Conservation (phyloP, 2,329 filamentous ascomycete species). For the Cercospora brassicicola region DNA sequence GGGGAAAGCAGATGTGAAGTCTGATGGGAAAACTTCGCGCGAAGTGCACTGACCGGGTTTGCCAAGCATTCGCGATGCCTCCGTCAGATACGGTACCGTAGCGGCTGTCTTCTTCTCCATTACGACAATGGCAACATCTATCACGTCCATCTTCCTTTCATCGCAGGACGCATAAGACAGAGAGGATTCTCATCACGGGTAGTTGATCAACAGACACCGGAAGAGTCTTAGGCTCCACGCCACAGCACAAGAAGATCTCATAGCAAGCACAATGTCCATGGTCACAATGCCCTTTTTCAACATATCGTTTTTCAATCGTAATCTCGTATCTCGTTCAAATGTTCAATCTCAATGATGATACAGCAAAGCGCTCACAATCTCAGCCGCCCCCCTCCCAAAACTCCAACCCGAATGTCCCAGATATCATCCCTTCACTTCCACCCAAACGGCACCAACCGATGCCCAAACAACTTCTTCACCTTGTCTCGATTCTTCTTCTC, state of each 20-base stretch:
- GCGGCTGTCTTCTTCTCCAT: background rate
- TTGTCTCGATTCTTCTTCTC: constrained; percentile 24
- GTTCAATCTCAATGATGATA: background rate
- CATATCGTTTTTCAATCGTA: background rate
- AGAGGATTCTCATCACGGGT: background rate
- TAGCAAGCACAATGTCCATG: background rate
- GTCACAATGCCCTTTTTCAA: background rate
- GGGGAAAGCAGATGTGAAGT: background rate
- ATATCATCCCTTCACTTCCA: background rate
- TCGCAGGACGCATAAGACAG: background rate
- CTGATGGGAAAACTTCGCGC: background rate
- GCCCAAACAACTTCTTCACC: constrained; percentile 21
- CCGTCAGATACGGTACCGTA: background rate
- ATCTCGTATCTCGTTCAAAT: background rate
- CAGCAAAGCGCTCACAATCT: background rate
- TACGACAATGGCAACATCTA: background rate
- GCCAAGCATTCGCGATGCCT: background rate
- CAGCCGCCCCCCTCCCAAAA: background rate
- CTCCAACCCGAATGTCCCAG: background rate
- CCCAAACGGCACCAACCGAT: constrained; percentile 19
- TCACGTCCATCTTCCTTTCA: background rate
- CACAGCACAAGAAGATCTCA: background rate
- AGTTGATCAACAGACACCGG: too few species aligned
- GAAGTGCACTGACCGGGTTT: background rate
- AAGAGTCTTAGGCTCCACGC: background rate